These are phyloP conservation scores for Suhomyces sp. DNA, from an alignment of 805 yeast species.

Conservation along the genomic window DNA sequence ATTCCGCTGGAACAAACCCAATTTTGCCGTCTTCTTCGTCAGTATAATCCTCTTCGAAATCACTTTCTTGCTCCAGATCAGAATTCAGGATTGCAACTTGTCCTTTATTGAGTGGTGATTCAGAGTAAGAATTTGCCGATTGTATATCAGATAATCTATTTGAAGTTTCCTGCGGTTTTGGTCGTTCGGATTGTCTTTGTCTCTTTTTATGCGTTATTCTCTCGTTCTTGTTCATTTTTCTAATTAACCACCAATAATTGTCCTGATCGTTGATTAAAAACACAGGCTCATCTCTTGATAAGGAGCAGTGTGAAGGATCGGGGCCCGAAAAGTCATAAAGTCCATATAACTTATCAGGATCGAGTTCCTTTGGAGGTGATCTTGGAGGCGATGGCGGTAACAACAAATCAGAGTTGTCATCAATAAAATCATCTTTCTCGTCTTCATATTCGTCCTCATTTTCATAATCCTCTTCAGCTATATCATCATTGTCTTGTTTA, in stretches of 20 bases:
- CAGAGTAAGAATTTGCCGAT: too few species aligned
- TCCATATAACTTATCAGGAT: constrained; percentile 83
- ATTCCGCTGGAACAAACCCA: constrained; percentile 97
- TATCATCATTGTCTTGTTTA: background rate
- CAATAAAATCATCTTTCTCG: constrained; percentile 16
- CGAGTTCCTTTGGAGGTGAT: constrained; percentile 77
- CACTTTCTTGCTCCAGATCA: constrained; percentile 7
- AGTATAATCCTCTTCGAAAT: constrained; percentile 13
- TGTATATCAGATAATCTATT: constrained; percentile 11
- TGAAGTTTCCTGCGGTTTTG: too few species aligned
- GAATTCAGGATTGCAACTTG: too few species aligned
- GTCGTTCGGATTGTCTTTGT: constrained; percentile 11
- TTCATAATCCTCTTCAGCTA: too few species aligned
- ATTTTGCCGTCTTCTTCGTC: constrained; percentile 62
- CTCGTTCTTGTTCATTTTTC: constrained; percentile 38
- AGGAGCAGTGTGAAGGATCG: constrained; percentile 86
- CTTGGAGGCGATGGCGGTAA: constrained; percentile 65
- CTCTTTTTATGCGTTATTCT: constrained; percentile 29
- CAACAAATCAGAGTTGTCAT: constrained; percentile 44
- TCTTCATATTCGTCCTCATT: constrained; percentile 8
- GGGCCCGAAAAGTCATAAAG: constrained; percentile 87
- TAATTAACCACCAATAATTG: constrained; percentile 95
- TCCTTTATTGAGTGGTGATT: too few species aligned
- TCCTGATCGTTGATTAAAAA: constrained; percentile 82
- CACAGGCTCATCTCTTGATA: constrained; percentile 80